Base-by-base conservation (phyloP, 495 filamentous ascomycete species). In the Cudoniella acicularis region DNA sequence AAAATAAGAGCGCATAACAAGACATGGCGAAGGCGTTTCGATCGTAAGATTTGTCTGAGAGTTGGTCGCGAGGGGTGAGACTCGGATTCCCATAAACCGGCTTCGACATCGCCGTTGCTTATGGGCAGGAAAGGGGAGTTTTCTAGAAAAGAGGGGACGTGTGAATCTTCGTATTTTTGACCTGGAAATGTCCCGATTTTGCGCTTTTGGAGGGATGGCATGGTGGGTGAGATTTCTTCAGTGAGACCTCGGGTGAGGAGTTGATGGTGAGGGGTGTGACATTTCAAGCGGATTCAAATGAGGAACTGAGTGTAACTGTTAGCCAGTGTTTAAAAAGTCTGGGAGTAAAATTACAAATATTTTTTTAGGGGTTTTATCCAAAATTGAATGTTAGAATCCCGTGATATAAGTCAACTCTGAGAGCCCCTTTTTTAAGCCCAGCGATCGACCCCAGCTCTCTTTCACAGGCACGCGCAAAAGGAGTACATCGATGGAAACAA, bases 91-190 rank as follows among this genome's bases (percentile, higher is more conserved):
- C 17, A 27, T 36, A 16, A 2, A 25, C 22, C 10, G 8, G 25
- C 1, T 8, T 43, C 6, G 16, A 24, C 36, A 17, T 25, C 25
- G 17, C 16, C 22, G 18, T 47, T 22, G 26, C 4, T 13, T 9
- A 45, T 10, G 1, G 30, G 61, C 6, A 56, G 26, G 21, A 58
- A 58, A 13, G 61, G 61, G 1, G 60, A 62, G 27, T 52, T 49
- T 1, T 59, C 42, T n/a, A 63, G 56, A 24, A 59, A 63, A 9
- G 51, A 27, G 1, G 61, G 61, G 40, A 63, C 4, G 17, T 59
- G 51, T 13, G 25, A 36, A 21, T 30, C 26, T 13, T 40, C 23
- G 4, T 46, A n/a, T 4, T 4, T 4, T 13, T 36, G 30, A 36
- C 6, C 6, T 36, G 30, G 30, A n/a, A n/a, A n/a, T 6, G 4